These are phyloP conservation scores for Mycena pura DNA, from an alignment of 768 basidiomycete species.

Conservation along the genomic window DNA sequence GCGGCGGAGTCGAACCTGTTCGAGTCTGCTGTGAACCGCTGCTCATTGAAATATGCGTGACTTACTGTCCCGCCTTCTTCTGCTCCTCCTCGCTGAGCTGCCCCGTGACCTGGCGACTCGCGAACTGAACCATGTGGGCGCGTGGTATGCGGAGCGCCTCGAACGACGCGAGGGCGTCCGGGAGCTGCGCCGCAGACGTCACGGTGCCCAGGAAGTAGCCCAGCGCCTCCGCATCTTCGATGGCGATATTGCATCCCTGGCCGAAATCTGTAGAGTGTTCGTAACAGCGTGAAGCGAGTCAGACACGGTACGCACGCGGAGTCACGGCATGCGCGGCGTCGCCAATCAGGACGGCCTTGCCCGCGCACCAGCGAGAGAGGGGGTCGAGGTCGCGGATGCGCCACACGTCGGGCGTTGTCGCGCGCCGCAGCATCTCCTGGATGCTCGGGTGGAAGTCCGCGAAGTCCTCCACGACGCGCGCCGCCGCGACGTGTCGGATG, in stretches of 20 bases:
- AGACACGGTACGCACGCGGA: slow-evolving; percentile 7
- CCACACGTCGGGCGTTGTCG: slow-evolving; percentile 20
- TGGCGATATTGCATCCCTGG: slow-evolving; percentile 40
- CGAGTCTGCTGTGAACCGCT: too few species aligned
- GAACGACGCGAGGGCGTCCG: slow-evolving; percentile 7
- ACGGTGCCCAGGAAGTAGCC: slow-evolving; percentile 34
- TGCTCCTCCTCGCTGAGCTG: slow-evolving; percentile 15
- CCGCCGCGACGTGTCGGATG: slow-evolving; percentile 11
- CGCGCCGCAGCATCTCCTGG: slow-evolving; percentile 6
- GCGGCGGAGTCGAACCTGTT: too few species aligned
- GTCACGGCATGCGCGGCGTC: slow-evolving; percentile 25
- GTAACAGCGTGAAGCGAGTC: neutral
- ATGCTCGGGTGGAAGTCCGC: slow-evolving; percentile 18
- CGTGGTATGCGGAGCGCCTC: slow-evolving; percentile 14
- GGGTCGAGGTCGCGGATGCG: slow-evolving; percentile 24
- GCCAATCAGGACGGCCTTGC: slow-evolving; percentile 19
- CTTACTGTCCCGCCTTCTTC: slow-evolving; percentile 15
- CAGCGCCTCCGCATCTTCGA: slow-evolving; percentile 43
- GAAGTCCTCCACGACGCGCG: slow-evolving; percentile 14
- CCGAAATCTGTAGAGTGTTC: slow-evolving; percentile 13
- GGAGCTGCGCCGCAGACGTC: slow-evolving; percentile 7
- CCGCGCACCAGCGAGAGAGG: slow-evolving; percentile 7
- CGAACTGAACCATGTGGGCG: slow-evolving; percentile 22
- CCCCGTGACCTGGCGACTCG: slow-evolving; percentile 16
- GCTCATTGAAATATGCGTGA: too few species aligned